These are phyloP conservation scores for Cutaneotrichosporon cutaneum DNA, from an alignment of 1,284 basidiomycete genomes.

Conservation along the genomic window DNA sequence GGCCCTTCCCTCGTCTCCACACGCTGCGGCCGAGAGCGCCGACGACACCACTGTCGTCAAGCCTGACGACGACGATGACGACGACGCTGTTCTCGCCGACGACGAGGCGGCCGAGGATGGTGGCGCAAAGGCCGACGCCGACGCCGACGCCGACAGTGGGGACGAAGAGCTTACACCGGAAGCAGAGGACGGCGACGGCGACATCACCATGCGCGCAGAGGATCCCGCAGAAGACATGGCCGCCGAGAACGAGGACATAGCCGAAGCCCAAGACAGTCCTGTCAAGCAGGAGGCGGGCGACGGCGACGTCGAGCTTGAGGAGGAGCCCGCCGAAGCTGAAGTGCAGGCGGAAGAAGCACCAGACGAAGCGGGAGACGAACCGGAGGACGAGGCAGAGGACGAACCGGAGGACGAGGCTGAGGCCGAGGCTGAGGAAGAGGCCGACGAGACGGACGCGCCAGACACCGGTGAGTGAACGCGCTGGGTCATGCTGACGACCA, in stretches of 20 bases:
- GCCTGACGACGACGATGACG: background rate
- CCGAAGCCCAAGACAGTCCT: background rate
- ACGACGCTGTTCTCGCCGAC: constrained; percentile 4
- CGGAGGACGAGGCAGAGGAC: too few species aligned
- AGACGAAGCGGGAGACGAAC: constrained; percentile 10
- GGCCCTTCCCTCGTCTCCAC: constrained; percentile 20
- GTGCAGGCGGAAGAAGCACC: constrained; percentile 12
- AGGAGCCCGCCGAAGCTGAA: constrained; percentile 2
- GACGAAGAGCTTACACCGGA: constrained; percentile 15
- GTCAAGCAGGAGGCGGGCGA: constrained; percentile 6
- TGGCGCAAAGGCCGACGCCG: background rate
- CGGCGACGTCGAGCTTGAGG: constrained; percentile 10
- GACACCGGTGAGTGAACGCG: background rate
- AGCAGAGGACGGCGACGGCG: constrained; percentile 26
- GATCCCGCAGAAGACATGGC: constrained; percentile 6
- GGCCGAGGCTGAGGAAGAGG: constrained; percentile 20
- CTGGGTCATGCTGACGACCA: background rate
- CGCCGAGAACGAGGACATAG: constrained; percentile 5
- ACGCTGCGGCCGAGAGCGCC: constrained; percentile 4
- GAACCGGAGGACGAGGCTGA: constrained; percentile 13
- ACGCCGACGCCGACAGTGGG: background rate
- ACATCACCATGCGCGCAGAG: constrained; percentile 30
- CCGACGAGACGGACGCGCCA: constrained; percentile 17
- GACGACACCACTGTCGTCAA: constrained; percentile 2
- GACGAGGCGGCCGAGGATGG: background rate